phyloP scores from a whole-genome alignment of 768 basidiomycete species.

The Termitomyces titanicus region DNA sequence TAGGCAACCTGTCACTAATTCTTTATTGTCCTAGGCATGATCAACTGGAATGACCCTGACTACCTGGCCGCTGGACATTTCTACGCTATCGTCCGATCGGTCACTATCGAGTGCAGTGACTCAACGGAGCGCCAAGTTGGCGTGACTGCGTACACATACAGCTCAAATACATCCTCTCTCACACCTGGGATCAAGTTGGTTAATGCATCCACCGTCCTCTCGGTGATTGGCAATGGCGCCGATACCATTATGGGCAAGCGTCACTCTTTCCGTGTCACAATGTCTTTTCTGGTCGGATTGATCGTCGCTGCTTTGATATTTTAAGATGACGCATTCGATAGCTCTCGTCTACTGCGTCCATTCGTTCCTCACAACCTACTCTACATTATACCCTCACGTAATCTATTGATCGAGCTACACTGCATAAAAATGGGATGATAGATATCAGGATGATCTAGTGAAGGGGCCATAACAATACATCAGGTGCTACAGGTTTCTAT shows the following conservation, averaged over 20 bases:
- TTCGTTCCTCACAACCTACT: background rate
- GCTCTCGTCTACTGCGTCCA: background rate
- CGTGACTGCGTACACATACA: slow-evolving; percentile 64
- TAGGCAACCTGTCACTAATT: background rate
- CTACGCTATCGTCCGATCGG: slow-evolving; percentile 58
- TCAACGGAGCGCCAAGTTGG: slow-evolving; percentile 36
- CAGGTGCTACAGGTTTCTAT: slow-evolving; percentile 4
- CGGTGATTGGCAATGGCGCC: slow-evolving; percentile 35
- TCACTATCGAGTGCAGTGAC: slow-evolving; percentile 64
- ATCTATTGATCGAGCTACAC: background rate
- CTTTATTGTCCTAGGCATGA: slow-evolving; percentile 43
- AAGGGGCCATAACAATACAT: slow-evolving; percentile 1
- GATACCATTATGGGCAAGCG: slow-evolving; percentile 4
- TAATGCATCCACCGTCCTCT: slow-evolving; percentile 51
- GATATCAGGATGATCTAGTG: background rate
- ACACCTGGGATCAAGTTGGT: slow-evolving; percentile 55
- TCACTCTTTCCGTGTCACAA: slow-evolving; percentile 13
- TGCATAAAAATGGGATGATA: background rate
- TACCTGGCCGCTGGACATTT: slow-evolving; percentile 74
- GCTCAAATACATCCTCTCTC: slow-evolving; percentile 45
- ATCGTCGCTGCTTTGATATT: slow-evolving; percentile 18
- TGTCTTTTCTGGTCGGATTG: slow-evolving; percentile 22
- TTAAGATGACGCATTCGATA: background rate
- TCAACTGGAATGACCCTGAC: slow-evolving; percentile 79
- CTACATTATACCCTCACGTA: background rate